Evolutionary conservation across 345 rosid species (phyloP).

Genomic region (Syzygium aromaticum): DNA sequence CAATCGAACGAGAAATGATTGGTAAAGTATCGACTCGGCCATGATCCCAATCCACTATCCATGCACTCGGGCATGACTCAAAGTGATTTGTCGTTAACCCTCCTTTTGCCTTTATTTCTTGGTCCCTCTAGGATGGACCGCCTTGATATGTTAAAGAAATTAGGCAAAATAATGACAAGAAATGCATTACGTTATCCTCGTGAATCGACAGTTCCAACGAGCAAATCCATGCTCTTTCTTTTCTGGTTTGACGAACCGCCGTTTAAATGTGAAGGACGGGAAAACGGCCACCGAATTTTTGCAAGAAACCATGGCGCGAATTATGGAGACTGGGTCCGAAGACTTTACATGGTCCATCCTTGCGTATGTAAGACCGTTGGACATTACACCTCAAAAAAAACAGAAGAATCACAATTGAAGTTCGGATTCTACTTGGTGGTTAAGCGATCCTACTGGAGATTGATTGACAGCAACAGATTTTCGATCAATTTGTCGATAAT

Average conservation of each 20-base stretch:
- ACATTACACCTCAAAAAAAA: not conserved
- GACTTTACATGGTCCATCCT: not conserved
- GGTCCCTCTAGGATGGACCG: not conserved
- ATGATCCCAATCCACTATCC: not conserved
- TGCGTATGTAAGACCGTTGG: not conserved
- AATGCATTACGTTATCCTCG: not conserved
- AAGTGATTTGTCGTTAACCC: not conserved
- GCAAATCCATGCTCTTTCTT: not conserved
- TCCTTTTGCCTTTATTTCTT: not conserved
- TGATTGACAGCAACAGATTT: not conserved
- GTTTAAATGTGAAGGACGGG: not conserved
- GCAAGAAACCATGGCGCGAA: not conserved
- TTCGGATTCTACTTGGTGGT: not conserved
- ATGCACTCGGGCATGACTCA: not conserved
- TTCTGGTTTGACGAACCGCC: not conserved
- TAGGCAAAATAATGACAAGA: not conserved
- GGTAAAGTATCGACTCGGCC: not conserved
- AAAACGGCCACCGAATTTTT: not conserved
- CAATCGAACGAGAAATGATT: not conserved
- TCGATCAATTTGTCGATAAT: not conserved
- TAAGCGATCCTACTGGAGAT: not conserved
- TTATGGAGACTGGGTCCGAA: not conserved
- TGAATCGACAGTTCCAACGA: not conserved
- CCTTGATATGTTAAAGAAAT: not conserved
- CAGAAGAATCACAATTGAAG: not conserved